phyloP scores from a whole-genome alignment of 2,329 filamentous ascomycete genomes.

The Fusarium napiforme region DNA sequence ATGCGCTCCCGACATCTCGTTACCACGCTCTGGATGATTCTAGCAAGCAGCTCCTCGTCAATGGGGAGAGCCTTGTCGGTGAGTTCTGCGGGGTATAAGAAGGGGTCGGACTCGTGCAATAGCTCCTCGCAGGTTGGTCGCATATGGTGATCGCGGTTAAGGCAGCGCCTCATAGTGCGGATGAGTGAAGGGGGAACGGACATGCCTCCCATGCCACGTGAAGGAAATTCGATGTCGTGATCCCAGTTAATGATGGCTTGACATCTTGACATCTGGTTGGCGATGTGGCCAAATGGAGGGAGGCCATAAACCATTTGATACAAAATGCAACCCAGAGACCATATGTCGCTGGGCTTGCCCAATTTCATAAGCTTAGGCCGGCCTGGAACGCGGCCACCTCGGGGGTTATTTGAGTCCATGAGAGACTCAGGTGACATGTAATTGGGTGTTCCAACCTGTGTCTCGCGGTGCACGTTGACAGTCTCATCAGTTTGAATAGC shows the following conservation, averaged over 20 bases:
- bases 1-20: slow-evolving; percentile 67
- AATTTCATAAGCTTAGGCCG: slow-evolving; percentile 87
- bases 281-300: slow-evolving; percentile 93
- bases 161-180: slow-evolving; percentile 70
- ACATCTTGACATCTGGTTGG: slow-evolving; percentile 86
- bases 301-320: slow-evolving; percentile 99
- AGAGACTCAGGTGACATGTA: slow-evolving; percentile 98
- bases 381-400: slow-evolving; percentile 56
- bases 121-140: slow-evolving; percentile 73
- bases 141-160: slow-evolving; percentile 70
- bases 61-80: slow-evolving; percentile 67
- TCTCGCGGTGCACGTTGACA: slow-evolving; percentile 96
- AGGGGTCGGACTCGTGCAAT: slow-evolving; percentile 68
- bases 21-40: slow-evolving; percentile 72
- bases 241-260: slow-evolving; percentile 86
- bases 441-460: slow-evolving; percentile 94
- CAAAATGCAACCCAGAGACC: slow-evolving; percentile 94
- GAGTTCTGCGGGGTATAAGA: slow-evolving; percentile 70
- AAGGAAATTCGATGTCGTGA: slow-evolving; percentile 77
- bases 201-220: slow-evolving; percentile 73
- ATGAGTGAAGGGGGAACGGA: slow-evolving; percentile 69
- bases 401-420: slow-evolving; percentile 81
- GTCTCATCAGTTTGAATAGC: slow-evolving; percentile 96
- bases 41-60: slow-evolving; percentile 69
- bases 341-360: slow-evolving; percentile 94